Percentiles rank a stretch among this genome's conserved stretches.
These are phyloP conservation scores for Protomyces macrosporus DNA, from an alignment of 1,139 yeast species.

Conservation along the genomic window DNA sequence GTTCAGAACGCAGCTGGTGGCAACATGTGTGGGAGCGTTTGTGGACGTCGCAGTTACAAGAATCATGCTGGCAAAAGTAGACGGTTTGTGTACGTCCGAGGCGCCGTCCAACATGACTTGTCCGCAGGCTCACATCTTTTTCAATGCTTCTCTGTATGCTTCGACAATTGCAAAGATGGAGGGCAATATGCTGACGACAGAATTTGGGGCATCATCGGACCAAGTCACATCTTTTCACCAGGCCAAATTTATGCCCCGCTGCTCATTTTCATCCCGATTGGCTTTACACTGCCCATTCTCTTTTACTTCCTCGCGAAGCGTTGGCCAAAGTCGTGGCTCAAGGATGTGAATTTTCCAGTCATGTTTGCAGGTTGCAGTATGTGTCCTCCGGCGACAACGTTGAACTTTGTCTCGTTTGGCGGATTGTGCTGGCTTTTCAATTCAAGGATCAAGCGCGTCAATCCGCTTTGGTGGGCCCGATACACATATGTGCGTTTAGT, in stretches of 20 bases:
- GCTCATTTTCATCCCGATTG: constrained; percentile 50
- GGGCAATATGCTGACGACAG: constrained; percentile 30
- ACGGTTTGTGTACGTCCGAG: constrained; percentile 38
- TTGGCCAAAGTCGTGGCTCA: constrained; percentile 36
- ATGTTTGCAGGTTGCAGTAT: constrained; percentile 49
- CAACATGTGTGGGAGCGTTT: constrained; percentile 37
- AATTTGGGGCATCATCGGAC: constrained; percentile 55
- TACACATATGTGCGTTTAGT: constrained; percentile 31
- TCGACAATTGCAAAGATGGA: background rate
- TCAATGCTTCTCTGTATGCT: constrained; percentile 43
- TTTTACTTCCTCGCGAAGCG: constrained; percentile 38
- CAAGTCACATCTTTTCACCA: constrained; percentile 45
- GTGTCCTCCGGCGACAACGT: constrained; percentile 54
- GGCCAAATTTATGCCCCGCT: constrained; percentile 22
- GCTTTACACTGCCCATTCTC: constrained; percentile 46
- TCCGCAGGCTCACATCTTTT: constrained; percentile 43
- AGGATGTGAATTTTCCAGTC: constrained; percentile 48
- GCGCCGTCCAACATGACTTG: constrained; percentile 38
- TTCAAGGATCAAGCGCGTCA: constrained; percentile 47
- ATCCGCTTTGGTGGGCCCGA: constrained; percentile 62
- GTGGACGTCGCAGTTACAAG: constrained; percentile 51
- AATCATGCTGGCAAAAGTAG: constrained; percentile 49
- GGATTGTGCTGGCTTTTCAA: constrained; percentile 51
- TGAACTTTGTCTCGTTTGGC: constrained; percentile 48
- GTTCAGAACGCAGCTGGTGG: constrained; percentile 50